Conservation (phyloP, 352 stramenopile species). For the Peronospora belbahrii region DNA sequence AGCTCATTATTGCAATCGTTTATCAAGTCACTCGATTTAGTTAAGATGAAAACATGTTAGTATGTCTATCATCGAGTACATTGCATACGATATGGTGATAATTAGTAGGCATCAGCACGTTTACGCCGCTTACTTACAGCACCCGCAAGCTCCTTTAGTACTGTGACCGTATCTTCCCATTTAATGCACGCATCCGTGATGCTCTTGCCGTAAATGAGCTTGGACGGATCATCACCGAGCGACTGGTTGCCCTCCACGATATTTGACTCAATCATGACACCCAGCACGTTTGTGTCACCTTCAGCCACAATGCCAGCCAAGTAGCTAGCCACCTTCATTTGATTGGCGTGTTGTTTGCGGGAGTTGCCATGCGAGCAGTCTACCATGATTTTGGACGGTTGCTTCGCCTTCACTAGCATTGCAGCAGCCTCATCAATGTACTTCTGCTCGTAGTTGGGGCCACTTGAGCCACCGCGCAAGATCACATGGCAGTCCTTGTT, state of each 20-base stretch:
- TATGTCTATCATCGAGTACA: conserved; percentile 11
- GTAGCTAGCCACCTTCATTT: conserved; percentile 70
- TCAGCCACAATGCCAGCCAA: conserved; percentile 51
- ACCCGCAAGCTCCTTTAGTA: conserved; percentile 47
- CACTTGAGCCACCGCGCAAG: conserved; percentile 56
- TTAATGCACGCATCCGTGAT: conserved; percentile 85
- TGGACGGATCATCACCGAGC: conserved; percentile 52
- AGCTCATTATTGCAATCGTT: background rate
- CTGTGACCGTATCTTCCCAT: conserved; percentile 72
- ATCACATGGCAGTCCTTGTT: conserved; percentile 85
- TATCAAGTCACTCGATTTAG: too few relatives aligned
- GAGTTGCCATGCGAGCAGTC: conserved; percentile 87
- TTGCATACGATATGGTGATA: conserved; percentile 16
- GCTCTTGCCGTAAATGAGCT: conserved; percentile 80
- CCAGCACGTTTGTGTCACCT: conserved; percentile 62
- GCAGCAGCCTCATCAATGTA: conserved; percentile 54
- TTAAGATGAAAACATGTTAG: too few relatives aligned
- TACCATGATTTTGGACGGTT: conserved; percentile 76
- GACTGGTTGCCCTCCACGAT: conserved; percentile 81
- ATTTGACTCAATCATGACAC: conserved; percentile 87
- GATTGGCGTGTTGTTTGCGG: conserved; percentile 76
- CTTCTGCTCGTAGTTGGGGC: conserved; percentile 79
- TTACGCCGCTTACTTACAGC: conserved; percentile 47
- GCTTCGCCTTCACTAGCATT: conserved; percentile 57
- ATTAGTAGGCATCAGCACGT: conserved; percentile 15